Conservation (phyloP, 2,329 filamentous ascomycete genomes). For the Penicillium sp. region DNA sequence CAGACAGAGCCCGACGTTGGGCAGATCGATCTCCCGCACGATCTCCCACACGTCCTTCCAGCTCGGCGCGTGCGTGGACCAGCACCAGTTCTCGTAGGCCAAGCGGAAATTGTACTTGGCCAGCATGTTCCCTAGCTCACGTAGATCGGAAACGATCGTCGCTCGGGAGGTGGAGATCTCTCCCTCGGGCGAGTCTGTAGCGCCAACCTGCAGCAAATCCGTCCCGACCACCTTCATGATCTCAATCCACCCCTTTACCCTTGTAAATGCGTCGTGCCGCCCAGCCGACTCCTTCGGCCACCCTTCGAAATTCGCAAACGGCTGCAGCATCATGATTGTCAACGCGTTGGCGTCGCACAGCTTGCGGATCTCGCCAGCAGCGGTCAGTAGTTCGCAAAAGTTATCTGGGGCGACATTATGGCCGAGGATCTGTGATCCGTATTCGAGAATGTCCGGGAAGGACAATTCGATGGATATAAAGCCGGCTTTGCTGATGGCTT, state of each 20-base stretch:
- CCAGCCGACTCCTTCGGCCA: constrained; percentile 61
- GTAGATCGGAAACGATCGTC: constrained; percentile 60
- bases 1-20: constrained; percentile 70
- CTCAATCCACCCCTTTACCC: constrained; percentile 64
- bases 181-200: constrained; percentile 58
- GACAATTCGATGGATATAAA: constrained; percentile 69
- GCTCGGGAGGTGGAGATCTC: constrained; percentile 53
- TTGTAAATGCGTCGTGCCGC: constrained; percentile 60
- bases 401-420: constrained; percentile 56
- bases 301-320: constrained; percentile 74
- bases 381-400: constrained; percentile 56
- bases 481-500: constrained; percentile 40
- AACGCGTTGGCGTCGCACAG: constrained; percentile 56
- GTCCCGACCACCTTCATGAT: constrained; percentile 70
- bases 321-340: constrained; percentile 68
- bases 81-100: constrained; percentile 81
- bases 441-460: constrained; percentile 68
- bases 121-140: constrained; percentile 62
- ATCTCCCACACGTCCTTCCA: constrained; percentile 72
- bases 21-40: constrained; percentile 58
- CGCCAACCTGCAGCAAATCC: constrained; percentile 67
- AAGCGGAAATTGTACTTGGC: constrained; percentile 57
- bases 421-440: constrained; percentile 54
- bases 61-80: constrained; percentile 65
- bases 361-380: constrained; percentile 54